These are phyloP conservation scores for Yamadazyma jaroonii DNA, from an alignment of 1,139 yeast genomes.

Conservation along the genomic window DNA sequence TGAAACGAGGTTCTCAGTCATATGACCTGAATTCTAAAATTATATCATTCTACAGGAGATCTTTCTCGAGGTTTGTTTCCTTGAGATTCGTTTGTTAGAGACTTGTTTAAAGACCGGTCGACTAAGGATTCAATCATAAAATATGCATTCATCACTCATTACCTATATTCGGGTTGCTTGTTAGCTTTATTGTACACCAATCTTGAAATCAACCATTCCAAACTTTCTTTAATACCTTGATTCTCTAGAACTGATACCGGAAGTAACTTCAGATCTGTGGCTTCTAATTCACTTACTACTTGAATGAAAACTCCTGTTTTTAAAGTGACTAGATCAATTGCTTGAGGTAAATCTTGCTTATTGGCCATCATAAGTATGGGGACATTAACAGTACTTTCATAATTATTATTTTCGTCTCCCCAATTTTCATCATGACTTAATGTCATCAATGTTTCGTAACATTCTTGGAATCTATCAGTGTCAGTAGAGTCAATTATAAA, in stretches of 20 bases:
- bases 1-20: too few species aligned
- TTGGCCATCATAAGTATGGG: slow-evolving; percentile 94
- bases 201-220: slow-evolving; percentile 83
- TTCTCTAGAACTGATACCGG: slow-evolving; percentile 89
- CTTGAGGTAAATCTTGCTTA: slow-evolving; percentile 81
- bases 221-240: slow-evolving; percentile 80
- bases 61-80: too few species aligned
- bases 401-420: slow-evolving; percentile 40
- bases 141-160: not conserved
- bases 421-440: slow-evolving; percentile 44
- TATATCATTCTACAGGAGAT: too few species aligned
- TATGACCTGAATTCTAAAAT: too few species aligned
- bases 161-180: slow-evolving; percentile 63
- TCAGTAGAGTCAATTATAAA: slow-evolving; percentile 93
- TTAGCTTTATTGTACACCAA: slow-evolving; percentile 71
- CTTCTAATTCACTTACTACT: slow-evolving; percentile 79
- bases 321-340: slow-evolving; percentile 73
- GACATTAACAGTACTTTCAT: slow-evolving; percentile 56
- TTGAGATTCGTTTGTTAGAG: too few species aligned
- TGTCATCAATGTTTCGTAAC: slow-evolving; percentile 57
- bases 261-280: slow-evolving; percentile 84
- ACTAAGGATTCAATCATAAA: too few species aligned
- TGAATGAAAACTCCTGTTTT: slow-evolving; percentile 77
- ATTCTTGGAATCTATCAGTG: slow-evolving; percentile 76
- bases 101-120: too few species aligned